These are phyloP conservation scores for Aspergillus pseudonomiae DNA, from an alignment of 2,329 filamentous ascomycete genomes.

Conservation along the genomic window DNA sequence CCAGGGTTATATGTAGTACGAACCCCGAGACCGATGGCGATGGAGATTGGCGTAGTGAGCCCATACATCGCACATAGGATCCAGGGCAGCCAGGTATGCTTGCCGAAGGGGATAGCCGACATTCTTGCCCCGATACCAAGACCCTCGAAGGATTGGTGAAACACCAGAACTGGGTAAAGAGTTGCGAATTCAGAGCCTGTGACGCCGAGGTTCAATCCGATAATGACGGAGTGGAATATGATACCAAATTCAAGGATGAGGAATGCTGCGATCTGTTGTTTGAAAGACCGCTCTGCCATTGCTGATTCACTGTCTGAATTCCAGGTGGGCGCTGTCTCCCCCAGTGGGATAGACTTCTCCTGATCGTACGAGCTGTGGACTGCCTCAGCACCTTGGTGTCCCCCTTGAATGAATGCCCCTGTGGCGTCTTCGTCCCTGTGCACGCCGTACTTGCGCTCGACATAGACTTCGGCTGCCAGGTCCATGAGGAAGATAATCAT, in stretches of 20 bases:
- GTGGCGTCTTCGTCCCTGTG: conserved; percentile 23
- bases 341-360: neutral
- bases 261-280: conserved; percentile 44
- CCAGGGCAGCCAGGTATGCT: conserved; percentile 53
- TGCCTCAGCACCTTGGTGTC: neutral
- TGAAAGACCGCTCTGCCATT: conserved; percentile 47
- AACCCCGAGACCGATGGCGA: conserved; percentile 52
- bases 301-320: neutral
- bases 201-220: conserved; percentile 65
- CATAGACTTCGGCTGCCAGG: conserved; percentile 55
- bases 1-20: conserved; percentile 47
- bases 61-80: conserved; percentile 53
- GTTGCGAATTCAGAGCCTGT: conserved; percentile 59
- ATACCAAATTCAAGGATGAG: conserved; percentile 62
- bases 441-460: conserved; percentile 52
- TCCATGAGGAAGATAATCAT: conserved; percentile 57
- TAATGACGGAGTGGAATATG: conserved; percentile 67
- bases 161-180: conserved; percentile 63
- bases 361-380: neutral
- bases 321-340: conserved; percentile 7
- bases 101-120: conserved; percentile 57
- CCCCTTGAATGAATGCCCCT: conserved; percentile 9
- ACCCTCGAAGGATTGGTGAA: conserved; percentile 67
- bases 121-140: conserved; percentile 65
- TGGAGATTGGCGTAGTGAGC: conserved; percentile 56